Conservation (phyloP, 768 basidiomycete species). For the Lactifluus volemus region DNA sequence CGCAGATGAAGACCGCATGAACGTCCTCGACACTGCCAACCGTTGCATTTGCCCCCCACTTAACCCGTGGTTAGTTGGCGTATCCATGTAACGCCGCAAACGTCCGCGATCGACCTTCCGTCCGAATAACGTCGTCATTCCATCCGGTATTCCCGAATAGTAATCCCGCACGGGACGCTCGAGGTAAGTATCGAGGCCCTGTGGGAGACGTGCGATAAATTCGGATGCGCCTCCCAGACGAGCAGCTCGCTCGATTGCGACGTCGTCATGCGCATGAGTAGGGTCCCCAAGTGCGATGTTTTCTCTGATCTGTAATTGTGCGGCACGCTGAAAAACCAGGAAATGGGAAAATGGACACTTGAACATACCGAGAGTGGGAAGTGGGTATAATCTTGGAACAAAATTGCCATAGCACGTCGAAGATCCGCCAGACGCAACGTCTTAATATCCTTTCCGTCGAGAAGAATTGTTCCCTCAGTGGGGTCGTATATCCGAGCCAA, state of each 20-base stretch:
- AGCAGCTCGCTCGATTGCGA: conserved; percentile 58
- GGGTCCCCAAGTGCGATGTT: conserved; percentile 75
- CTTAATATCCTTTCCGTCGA: conserved; percentile 56
- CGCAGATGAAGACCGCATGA: conserved; percentile 50
- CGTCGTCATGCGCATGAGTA: conserved; percentile 39
- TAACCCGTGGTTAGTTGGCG: conserved; percentile 23
- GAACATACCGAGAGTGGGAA: conserved; percentile 64
- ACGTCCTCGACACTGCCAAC: conserved; percentile 65
- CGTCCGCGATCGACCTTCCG: conserved; percentile 31
- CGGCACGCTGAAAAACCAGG: not conserved
- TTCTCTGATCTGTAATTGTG: conserved; percentile 48
- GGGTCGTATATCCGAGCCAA: conserved; percentile 64
- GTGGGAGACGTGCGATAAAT: conserved; percentile 55
- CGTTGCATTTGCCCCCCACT: conserved; percentile 75
- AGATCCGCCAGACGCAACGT: conserved; percentile 56
- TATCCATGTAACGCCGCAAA: not conserved
- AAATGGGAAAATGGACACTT: not conserved
- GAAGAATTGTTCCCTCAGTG: conserved; percentile 56
- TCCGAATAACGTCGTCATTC: conserved; percentile 55
- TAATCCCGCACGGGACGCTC: conserved; percentile 60
- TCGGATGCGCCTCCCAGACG: conserved; percentile 58
- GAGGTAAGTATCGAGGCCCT: conserved; percentile 64
- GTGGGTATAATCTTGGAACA: conserved; percentile 77
- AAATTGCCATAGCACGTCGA: conserved; percentile 56
- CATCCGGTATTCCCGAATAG: conserved; percentile 58